Base-by-base conservation (phyloP, 2,329 filamentous ascomycete genomes). In the Cladosporium velox region DNA sequence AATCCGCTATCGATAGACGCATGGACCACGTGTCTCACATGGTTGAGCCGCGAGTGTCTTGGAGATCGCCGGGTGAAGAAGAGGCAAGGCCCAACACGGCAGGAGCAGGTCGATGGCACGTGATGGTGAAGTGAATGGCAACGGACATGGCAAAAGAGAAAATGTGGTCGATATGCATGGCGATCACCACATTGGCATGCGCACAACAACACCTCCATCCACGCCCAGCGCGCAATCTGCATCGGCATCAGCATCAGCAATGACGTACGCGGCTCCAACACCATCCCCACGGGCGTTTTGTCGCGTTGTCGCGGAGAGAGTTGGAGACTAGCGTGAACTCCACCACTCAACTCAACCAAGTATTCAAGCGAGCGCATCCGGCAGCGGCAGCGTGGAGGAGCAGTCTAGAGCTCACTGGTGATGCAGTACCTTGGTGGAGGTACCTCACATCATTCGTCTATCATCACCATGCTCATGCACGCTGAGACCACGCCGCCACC, bases 11-110 rank as follows among this genome's bases (percentile, higher is more conserved):
- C 61, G 61, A 64, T 64, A 64, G 41, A 24, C 60, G 61, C 61
- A 57, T 52, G 61, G 61, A 34, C 61, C 61, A 47, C 14, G 49
- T 21, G 28, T 21, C 30, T 57, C 51, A 26, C 61, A 55, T 64
- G 35, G 60, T 64, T 64, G 61, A 64, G 61, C 61, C 61, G 61
- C 61, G 51, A 64, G 30, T 57, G 61, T 57, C 61, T 64, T 64
- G 61, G 61, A 64, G 51, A 47, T 47, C 30, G 51, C 52, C 44
- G 34, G 28, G 28, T 32, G 28, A 55, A 32, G 28, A 54, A 11
- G 38, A 44, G 18, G 38, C 38, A 44, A n/a, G 30, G n/a, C 60
- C 32, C 60, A 55, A 55, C 60, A 21, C 28, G 52, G 28, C 15
- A 30, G 52, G 10, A 55, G 26, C 52, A 30, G 51, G 34, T 11